Conservation (phyloP, 208 protist genomes). For the Leishmania braziliensis region DNA sequence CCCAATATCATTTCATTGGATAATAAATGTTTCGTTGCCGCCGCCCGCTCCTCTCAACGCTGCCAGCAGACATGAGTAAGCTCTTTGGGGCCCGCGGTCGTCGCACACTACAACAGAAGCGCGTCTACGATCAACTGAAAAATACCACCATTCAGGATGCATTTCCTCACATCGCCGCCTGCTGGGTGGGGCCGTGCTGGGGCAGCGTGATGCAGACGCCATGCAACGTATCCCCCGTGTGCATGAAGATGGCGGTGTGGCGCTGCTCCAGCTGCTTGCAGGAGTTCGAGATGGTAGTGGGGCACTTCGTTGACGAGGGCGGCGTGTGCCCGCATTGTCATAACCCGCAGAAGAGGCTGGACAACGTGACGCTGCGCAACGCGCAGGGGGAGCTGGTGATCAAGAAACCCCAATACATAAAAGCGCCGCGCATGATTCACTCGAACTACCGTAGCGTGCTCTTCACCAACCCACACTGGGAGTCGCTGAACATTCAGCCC, state of each 20-base stretch:
- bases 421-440: slow-evolving; percentile 86
- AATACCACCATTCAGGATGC: slow-evolving; percentile 65
- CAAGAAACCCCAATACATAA: slow-evolving; percentile 44
- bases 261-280: slow-evolving; percentile 77
- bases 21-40: slow-evolving; percentile 7
- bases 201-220: slow-evolving; percentile 87
- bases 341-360: slow-evolving; percentile 55
- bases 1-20: not conserved
- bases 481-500: slow-evolving; percentile 79
- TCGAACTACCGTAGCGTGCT: slow-evolving; percentile 84
- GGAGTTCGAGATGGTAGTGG: slow-evolving; percentile 84
- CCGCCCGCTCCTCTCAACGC: not conserved
- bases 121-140: slow-evolving; percentile 65
- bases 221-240: slow-evolving; percentile 64
- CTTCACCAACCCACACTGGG: slow-evolving; percentile 83
- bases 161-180: slow-evolving; percentile 85
- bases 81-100: slow-evolving; percentile 61
- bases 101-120: slow-evolving; percentile 54
- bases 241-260: slow-evolving; percentile 79
- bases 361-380: slow-evolving; percentile 22
- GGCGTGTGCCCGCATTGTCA: slow-evolving; percentile 84
- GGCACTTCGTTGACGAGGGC: slow-evolving; percentile 68
- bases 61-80: slow-evolving; percentile 39
- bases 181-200: slow-evolving; percentile 89
- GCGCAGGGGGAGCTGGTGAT: slow-evolving; percentile 25